Base-by-base conservation (phyloP, 176 grass and related monocot genomes). In the Zoysia japonica region DNA sequence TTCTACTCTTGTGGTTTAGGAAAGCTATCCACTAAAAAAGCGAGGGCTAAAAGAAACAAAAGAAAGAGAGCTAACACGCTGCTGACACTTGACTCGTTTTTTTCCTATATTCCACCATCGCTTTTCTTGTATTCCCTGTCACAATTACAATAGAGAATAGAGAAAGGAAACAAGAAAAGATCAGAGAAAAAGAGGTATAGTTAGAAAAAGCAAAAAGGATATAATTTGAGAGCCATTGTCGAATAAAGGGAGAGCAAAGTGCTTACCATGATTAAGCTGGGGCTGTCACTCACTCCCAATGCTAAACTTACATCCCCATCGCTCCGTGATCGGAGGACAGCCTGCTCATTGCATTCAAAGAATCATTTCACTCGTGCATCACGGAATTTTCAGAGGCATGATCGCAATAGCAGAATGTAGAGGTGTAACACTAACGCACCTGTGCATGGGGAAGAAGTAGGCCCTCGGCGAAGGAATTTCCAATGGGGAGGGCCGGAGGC, bases 261-360 rank as follows among this genome's bases (percentile, higher is more conserved):
- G 70, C 88, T 90, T 86, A 95, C 93, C 89, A 87, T 95, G 78
- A 95, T 95, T 88, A 89, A 74, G 87, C 77, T 75, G 82, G 78
- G 80, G 72, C 40, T 79, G 59, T 70, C 67, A 64, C 28, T 28
- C 28, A 28, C 84, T 84, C 75, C 76, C 71, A 80, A 70, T 19
- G 55, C 61, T 67, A 63, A 82, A 78, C 87, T 85, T 91, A 95
- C 89, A 95, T 92, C 84, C 85, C 85, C 60, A 95, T 95, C 48
- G 87, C 87, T 60, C 91, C 87, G 65, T 89, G 89, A 90, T 88
- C 93, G 36, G 89, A 91, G 74, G 86, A 82, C 65, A 95, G 78
- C 85, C 93, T 95, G 77, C 75, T 67, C 80, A 74, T 83, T 83
- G 80, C 78, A 74, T 78, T 84, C 45, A 59, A 8, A 45, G 51